Evolutionary conservation across 495 filamentous ascomycete species (phyloP), one percentile per base, ranked within the genome.

Genomic region (Niebla homalea): DNA sequence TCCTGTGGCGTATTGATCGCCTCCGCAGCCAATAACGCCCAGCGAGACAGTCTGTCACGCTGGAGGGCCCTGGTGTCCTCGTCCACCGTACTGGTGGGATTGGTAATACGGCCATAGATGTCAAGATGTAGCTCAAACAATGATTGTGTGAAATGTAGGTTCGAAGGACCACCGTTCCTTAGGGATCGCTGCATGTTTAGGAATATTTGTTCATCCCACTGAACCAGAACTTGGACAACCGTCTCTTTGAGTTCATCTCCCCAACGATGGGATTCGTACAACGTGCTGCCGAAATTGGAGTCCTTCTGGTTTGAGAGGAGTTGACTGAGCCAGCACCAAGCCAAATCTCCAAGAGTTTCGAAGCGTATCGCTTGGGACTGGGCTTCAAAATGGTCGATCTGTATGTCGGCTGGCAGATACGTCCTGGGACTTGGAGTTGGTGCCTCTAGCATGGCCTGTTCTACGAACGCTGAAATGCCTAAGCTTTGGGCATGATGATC

Each of bases 91-190:
- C 79, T 88, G 60, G 74, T 81, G 0, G 85, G 80, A 52, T 82
- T 81, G 16, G 83, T 90, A 49, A 87, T 82, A 15, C 79, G 70
- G 35, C 83, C 79, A 57, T 85, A 94, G 7, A 89, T 71, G 49
- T 96, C 90, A 2, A 98, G 70, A 57, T 96, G 87, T 8, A 99
- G 70, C 62, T 99, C 92, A 52, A 88, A 89, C 1, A 93, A 68
- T 47, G 81, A 80, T 57, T 96, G 78, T 1, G 81, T 71, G 61
- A 90, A 77, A n/a, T 76, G 69, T 26, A 16, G 37, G 69, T 53
- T 36, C 63, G 56, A 16, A 53, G 42, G 38, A 72, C 64, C 0
- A 70, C 57, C 4, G 52, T 29, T 42, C 62, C 57, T 2, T 80
- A 61, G 36, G 72, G 68, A 23, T 75, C 4, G 60, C 11, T 64